Conservation (phyloP, 352 stramenopile species). For the Blastocystis sp. region DNA sequence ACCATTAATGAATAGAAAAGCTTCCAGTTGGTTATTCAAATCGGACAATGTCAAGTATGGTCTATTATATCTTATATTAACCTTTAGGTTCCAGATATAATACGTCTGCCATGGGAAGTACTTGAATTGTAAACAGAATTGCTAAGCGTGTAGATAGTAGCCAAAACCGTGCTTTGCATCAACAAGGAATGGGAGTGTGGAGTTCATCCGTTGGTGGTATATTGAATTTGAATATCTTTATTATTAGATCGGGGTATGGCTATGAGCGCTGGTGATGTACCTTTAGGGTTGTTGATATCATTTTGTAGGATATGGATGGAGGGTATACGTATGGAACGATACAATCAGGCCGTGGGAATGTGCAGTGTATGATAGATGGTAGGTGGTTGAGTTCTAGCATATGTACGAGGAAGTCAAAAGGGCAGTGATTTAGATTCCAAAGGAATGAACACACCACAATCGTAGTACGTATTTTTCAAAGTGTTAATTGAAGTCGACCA, state of each 20-base stretch:
- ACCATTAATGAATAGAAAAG: not conserved
- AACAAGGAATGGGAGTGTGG: constrained; percentile 9
- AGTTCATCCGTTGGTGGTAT: no score
- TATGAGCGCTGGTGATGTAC: not conserved
- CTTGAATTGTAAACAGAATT: not conserved
- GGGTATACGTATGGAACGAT: not conserved
- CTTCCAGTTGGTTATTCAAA: not conserved
- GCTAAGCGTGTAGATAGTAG: constrained; percentile 9
- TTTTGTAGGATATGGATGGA: constrained; percentile 22
- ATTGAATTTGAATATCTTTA: not conserved
- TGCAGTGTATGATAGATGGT: not conserved
- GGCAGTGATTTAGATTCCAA: not conserved
- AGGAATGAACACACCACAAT: not conserved
- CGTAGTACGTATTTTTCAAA: not conserved
- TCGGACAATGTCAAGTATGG: not conserved
- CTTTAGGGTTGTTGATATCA: no score
- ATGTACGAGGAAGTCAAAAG: not conserved
- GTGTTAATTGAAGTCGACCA: not conserved
- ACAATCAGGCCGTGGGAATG: not conserved
- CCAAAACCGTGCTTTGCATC: not conserved
- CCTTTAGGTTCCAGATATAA: not conserved
- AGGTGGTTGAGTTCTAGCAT: not conserved
- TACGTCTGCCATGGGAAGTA: not conserved
- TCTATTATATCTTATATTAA: not conserved
- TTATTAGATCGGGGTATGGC: constrained; percentile 16